A percentile compares a stretch with the other conserved stretches of the same genome.
phyloP scores from a whole-genome alignment of 2,329 filamentous ascomycete species.

The Sporothrix protearum region DNA sequence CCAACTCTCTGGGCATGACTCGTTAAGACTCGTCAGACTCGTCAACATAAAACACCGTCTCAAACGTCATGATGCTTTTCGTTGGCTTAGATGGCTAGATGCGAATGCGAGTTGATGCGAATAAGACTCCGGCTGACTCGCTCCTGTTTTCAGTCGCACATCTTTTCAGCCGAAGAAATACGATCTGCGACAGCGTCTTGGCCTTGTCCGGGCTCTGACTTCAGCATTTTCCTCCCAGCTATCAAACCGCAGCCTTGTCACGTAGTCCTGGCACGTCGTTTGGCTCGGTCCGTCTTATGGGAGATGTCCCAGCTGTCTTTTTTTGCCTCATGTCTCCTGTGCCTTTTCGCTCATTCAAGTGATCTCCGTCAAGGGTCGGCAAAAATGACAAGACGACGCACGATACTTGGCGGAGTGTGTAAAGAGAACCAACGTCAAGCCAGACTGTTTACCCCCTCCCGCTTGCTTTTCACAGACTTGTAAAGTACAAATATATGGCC shows the following conservation, averaged over 20 bases:
- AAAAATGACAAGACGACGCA: not conserved
- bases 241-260: not conserved
- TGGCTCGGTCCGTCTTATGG: not conserved
- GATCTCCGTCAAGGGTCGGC: not conserved
- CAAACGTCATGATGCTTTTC: not conserved
- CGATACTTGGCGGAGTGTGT: not conserved
- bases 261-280: not conserved
- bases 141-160: not conserved
- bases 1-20: conserved; percentile 4
- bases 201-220: not conserved
- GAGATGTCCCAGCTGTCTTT: not conserved
- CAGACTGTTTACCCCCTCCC: not conserved
- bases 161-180: not conserved
- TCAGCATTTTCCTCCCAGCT: not conserved
- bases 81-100: not conserved
- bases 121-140: not conserved
- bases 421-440: not conserved
- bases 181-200: conserved; percentile 8
- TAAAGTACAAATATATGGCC: not conserved
- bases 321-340: not conserved
- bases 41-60: conserved; percentile 10
- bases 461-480: not conserved
- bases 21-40: conserved; percentile 12
- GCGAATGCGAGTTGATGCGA: not conserved
- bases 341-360: not conserved